Conservation (phyloP, 1,284 basidiomycete species). For the Papiliotrema laurentii region DNA sequence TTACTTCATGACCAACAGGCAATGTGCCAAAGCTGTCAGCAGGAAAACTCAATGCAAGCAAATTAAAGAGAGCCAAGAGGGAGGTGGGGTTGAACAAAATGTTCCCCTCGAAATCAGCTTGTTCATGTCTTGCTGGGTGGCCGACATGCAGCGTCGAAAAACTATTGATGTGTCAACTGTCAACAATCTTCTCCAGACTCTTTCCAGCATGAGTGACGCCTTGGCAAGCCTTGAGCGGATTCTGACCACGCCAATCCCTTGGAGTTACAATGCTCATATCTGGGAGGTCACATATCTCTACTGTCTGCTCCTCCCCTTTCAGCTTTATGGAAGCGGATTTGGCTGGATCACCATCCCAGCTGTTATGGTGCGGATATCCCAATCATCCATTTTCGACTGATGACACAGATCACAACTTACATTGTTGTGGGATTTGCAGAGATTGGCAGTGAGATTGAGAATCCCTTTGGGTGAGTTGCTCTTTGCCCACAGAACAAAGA, state of each 20-base stretch:
- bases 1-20: conserved; percentile 50
- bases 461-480: conserved; percentile 47
- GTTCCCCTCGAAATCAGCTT: conserved; percentile 68
- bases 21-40: conserved; percentile 15
- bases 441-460: conserved; percentile 39
- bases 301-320: conserved; percentile 57
- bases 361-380: conserved; percentile 27
- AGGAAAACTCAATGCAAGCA: conserved; percentile 46
- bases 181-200: conserved; percentile 54
- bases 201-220: conserved; percentile 62
- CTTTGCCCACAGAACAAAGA: no score
- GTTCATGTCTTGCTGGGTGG: conserved; percentile 66
- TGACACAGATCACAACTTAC: conserved; percentile 36
- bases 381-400: neutral
- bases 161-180: conserved; percentile 61
- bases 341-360: conserved; percentile 63
- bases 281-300: conserved; percentile 44
- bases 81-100: conserved; percentile 58
- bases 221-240: conserved; percentile 69
- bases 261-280: conserved; percentile 57
- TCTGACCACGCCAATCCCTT: conserved; percentile 72
- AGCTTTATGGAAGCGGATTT: conserved; percentile 57
- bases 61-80: conserved; percentile 58
- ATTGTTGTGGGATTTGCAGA: conserved; percentile 46
- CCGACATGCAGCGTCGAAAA: conserved; percentile 59